Evolutionary conservation across 2,329 filamentous ascomycete genomes (phyloP), one percentile per base, ranked within the genome.

Genomic region (Apiospora malaysiana): DNA sequence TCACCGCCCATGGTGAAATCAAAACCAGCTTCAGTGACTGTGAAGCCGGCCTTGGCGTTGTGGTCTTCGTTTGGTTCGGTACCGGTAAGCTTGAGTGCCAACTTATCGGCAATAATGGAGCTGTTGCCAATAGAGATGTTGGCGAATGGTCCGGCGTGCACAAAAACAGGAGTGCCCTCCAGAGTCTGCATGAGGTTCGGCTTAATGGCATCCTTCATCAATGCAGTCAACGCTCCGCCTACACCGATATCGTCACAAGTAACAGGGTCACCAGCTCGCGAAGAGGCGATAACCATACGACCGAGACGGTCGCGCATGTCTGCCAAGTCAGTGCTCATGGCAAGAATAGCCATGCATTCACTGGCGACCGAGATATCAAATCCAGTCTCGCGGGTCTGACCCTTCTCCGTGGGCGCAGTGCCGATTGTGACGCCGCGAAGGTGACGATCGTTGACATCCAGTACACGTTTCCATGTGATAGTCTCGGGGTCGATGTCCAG

Each of bases 1-100:
- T 99, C 96, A 74, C 96, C 96, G 74, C 96, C 96, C 96, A 99
- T 99, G 78, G 96, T 98, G 85, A 99, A 99, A 83, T 99, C 96
- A 82, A 99, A 99, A 12, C 96, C 96, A 69, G 96, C 95, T 83
- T 99, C 96, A 1, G 96, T 99, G 47, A 99, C 91, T 27, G 98
- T 95, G 77, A 96, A 98, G 12, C 96, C 96, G 42, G 93, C 90
- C 86, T 96, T 95, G 76, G 91, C 86, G 68, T 90, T 86, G 78
- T 95, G 89, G 77, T 97, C 90, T 85, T 98, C 96, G 75, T 97
- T 95, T 7, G 91, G 88, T 83, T 99, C 96, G 1, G 95, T 98
- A 78, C 96, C 96, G 5, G 94, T 93, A 74, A 99, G 91, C 87
- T 99, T 99, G 74, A 99, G 86, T 0, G 96, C 96, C 81, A 99